Evolutionary conservation across 1,284 basidiomycete genomes (phyloP).

Genomic region (Moniliella sp.): DNA sequence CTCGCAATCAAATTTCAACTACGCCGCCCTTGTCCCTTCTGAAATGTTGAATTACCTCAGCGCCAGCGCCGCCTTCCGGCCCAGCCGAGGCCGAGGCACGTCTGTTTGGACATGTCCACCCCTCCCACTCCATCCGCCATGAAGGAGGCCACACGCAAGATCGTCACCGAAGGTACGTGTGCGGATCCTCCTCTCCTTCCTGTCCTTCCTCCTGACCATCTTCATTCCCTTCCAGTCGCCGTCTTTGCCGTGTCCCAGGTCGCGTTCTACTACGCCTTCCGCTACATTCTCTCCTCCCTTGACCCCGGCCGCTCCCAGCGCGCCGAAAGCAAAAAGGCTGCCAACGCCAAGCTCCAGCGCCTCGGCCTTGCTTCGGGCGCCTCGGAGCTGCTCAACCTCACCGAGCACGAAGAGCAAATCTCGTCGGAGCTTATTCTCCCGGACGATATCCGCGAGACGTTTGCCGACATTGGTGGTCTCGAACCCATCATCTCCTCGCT

Average conservation of each 20-base stretch:
- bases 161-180: not conserved
- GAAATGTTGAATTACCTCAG: no score
- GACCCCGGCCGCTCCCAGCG: constrained; percentile 33
- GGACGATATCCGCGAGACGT: constrained; percentile 38
- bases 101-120: no score
- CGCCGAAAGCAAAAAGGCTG: constrained; percentile 25
- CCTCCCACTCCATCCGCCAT: no score
- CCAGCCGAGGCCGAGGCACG: no score
- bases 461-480: constrained; percentile 64
- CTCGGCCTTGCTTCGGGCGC: constrained; percentile 18
- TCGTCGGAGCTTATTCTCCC: constrained; percentile 39
- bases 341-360: constrained; percentile 24
- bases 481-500: constrained; percentile 75
- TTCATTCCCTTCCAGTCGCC: no score
- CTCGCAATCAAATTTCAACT: no score
- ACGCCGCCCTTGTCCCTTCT: no score
- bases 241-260: constrained; percentile 29
- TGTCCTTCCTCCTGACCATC: no score
- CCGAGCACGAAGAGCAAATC: constrained; percentile 37
- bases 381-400: constrained; percentile 10
- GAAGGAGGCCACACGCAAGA: not conserved
- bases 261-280: constrained; percentile 35
- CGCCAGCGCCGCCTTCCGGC: no score
- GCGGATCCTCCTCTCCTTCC: no score
- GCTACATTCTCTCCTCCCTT: constrained; percentile 31